Percentiles rank a stretch among this genome's conserved stretches.
phyloP scores from a whole-genome alignment of 176 grass and related monocot species.

The Secale cereale region DNA sequence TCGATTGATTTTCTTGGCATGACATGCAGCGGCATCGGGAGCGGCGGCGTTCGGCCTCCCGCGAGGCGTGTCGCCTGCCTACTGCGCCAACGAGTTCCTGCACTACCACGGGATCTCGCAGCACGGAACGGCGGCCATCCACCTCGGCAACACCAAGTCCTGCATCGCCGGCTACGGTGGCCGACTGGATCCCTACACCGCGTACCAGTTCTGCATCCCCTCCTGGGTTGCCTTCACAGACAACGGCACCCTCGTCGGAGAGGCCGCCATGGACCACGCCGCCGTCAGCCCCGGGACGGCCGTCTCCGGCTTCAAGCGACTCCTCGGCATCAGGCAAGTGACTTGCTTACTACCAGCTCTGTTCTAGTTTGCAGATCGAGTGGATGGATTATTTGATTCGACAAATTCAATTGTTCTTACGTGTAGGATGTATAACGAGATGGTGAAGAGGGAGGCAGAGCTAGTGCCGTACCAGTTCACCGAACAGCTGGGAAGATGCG shows the following conservation, averaged over 20 bases:
- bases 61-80: background rate
- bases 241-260: background rate
- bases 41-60: background rate
- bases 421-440: background rate
- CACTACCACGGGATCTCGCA: background rate
- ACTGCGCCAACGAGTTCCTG: background rate
- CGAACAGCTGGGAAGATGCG: background rate
- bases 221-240: background rate
- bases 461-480: background rate
- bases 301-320: background rate
- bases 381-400: background rate
- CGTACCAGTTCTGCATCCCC: background rate
- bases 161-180: conserved; percentile 6
- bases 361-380: too few relatives aligned
- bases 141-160: conserved; percentile 10
- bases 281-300: conserved; percentile 5
- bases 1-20: too few relatives aligned
- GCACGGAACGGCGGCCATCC: background rate
- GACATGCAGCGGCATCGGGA: background rate
- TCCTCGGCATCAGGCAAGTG: background rate
- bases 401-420: too few relatives aligned
- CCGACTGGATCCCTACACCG: background rate
- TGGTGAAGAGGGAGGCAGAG: background rate
- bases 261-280: background rate
- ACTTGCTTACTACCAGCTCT: too few relatives aligned